Evolutionary conservation across 805 yeast genomes (phyloP).

Genomic region (Candida verbasci): DNA sequence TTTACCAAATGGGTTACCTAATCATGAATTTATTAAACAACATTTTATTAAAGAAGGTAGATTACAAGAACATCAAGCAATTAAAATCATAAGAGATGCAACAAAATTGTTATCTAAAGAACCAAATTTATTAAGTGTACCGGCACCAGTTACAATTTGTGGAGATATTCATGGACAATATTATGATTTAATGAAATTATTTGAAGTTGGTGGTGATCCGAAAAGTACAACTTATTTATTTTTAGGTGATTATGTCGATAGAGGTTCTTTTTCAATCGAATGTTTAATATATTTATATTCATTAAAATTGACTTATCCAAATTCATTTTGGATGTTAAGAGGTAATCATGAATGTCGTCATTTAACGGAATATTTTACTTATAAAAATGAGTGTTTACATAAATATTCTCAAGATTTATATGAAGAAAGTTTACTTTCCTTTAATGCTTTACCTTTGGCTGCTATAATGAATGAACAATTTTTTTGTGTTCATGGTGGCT

Average conservation of each 20-base stretch:
- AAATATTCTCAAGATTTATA: constrained; percentile 68
- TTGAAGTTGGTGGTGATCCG: constrained; percentile 93
- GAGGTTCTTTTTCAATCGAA: constrained; percentile 89
- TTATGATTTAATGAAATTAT: constrained; percentile 81
- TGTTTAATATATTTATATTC: constrained; percentile 72
- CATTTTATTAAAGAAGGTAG: constrained; percentile 84
- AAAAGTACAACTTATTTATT: constrained; percentile 70
- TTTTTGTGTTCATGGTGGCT: constrained; percentile 94
- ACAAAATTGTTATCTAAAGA: constrained; percentile 60
- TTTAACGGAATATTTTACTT: constrained; percentile 90
- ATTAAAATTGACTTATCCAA: constrained; percentile 71
- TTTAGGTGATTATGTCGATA: constrained; percentile 91
- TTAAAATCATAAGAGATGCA: constrained; percentile 61
- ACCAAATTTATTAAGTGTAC: constrained; percentile 75
- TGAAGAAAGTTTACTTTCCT: constrained; percentile 69
- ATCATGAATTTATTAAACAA: constrained; percentile 61
- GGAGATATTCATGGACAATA: constrained; percentile 98
- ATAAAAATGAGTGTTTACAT: constrained; percentile 83
- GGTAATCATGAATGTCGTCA: constrained; percentile 96
- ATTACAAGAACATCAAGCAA: constrained; percentile 63
- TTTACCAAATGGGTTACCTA: constrained; percentile 59
- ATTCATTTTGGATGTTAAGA: constrained; percentile 72
- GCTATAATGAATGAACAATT: constrained; percentile 93
- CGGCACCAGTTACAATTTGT: constrained; percentile 93
- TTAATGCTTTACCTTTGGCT: constrained; percentile 84